A percentile compares a stretch with the other conserved stretches of the same genome.
Conservation (phyloP, 495 filamentous ascomycete species). For the Annulohypoxylon nitens region DNA sequence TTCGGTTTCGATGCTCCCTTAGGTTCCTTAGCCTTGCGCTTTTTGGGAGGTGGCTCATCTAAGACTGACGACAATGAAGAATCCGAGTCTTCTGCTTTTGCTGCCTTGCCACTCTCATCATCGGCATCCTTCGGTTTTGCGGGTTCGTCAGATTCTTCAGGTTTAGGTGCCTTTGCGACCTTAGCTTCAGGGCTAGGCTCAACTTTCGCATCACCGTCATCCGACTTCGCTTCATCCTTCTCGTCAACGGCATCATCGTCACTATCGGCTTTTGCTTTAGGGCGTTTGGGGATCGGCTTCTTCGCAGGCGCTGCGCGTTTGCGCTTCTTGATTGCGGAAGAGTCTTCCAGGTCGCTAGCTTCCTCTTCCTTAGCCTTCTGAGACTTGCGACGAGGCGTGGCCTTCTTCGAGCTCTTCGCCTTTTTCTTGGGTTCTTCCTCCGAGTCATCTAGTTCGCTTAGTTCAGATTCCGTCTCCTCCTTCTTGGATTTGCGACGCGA, state of each 20-base stretch:
- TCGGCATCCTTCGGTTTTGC: conserved; percentile 34
- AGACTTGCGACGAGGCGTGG: conserved; percentile 42
- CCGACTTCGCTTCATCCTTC: conserved; percentile 41
- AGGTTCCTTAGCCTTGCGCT: conserved; percentile 45
- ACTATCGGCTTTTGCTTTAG: conserved; percentile 51
- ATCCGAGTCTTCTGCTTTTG: conserved; percentile 68
- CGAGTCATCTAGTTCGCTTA: conserved; percentile 44
- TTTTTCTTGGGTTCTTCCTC: conserved; percentile 54
- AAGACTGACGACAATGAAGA: conserved; percentile 85
- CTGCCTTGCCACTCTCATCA: conserved; percentile 43
- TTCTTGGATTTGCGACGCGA: conserved; percentile 45
- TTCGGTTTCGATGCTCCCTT: conserved; percentile 39
- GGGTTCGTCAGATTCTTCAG: conserved; percentile 40
- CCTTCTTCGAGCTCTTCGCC: conserved; percentile 47
- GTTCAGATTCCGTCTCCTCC: conserved; percentile 51
- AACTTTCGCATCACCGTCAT: conserved; percentile 19
- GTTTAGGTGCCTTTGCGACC: conserved; percentile 42
- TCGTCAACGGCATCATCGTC: conserved; percentile 53
- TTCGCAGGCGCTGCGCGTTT: conserved; percentile 36
- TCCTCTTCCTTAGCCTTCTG: conserved; percentile 41
- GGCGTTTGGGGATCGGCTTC: conserved; percentile 48
- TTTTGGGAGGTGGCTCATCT: conserved; percentile 72
- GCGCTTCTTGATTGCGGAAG: conserved; percentile 45
- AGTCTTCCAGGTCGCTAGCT: conserved; percentile 38
- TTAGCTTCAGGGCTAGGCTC: conserved; percentile 43